Percentiles rank a stretch among this genome's conserved stretches.
Conservation (phyloP, 148 eudicot genomes). For the Euryodendron excelsum region DNA sequence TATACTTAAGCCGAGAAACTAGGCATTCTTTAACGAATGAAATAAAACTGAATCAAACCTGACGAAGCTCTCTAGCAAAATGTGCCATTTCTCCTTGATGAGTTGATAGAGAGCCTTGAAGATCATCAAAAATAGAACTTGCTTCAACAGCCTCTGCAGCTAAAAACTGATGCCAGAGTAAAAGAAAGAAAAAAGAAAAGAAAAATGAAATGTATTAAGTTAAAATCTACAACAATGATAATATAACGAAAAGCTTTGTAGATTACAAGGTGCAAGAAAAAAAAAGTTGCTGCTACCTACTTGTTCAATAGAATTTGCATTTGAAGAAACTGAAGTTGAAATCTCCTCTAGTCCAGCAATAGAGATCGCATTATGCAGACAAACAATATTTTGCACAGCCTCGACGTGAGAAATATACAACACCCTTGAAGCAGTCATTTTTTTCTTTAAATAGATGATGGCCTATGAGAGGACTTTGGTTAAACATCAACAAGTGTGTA, state of each 20-base stretch:
- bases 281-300: slow-evolving; percentile 39
- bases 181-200: slow-evolving; percentile 1
- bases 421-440: slow-evolving; percentile 55
- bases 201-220: not conserved
- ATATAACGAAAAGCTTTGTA: not conserved
- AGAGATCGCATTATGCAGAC: slow-evolving; percentile 77
- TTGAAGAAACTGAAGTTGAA: slow-evolving; percentile 59
- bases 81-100: slow-evolving; percentile 85
- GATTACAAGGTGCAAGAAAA: not conserved
- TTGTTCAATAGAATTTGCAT: slow-evolving; percentile 53
- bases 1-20: not conserved
- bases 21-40: not conserved
- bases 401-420: slow-evolving; percentile 81
- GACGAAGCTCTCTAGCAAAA: slow-evolving; percentile 83
- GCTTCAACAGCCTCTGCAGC: slow-evolving; percentile 60
- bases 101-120: slow-evolving; percentile 62
- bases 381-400: slow-evolving; percentile 83
- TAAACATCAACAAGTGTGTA: not conserved
- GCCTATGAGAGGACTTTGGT: slow-evolving; percentile 40
- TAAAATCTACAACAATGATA: not conserved
- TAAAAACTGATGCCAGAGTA: slow-evolving; percentile 46
- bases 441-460: slow-evolving; percentile 62
- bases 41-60: slow-evolving; percentile 41
- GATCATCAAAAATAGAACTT: slow-evolving; percentile 70
- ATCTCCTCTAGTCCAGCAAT: slow-evolving; percentile 82